These are phyloP conservation scores for Colletotrichum godetiae DNA, from an alignment of 2,329 filamentous ascomycete genomes.

Conservation along the genomic window DNA sequence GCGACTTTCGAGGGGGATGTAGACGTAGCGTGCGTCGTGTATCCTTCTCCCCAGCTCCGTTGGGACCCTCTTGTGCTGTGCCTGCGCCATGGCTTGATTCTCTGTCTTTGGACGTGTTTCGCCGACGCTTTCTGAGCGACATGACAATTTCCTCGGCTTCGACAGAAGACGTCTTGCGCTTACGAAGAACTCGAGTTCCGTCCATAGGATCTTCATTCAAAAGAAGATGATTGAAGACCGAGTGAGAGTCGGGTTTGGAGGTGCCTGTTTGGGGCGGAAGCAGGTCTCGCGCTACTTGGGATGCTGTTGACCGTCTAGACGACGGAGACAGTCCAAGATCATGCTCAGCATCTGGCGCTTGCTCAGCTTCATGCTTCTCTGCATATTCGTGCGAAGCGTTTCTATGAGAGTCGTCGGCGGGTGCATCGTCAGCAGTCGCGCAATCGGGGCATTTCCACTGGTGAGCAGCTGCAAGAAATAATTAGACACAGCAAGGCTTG, in stretches of 20 bases:
- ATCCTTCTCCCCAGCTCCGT: conserved; percentile 44
- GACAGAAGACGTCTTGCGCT: conserved; percentile 83
- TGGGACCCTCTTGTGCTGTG: conserved; percentile 44
- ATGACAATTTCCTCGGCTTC: conserved; percentile 68
- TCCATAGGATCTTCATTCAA: conserved; percentile 80
- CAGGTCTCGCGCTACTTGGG: conserved; percentile 77
- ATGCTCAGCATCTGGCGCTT: background rate
- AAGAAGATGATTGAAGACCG: conserved; percentile 79
- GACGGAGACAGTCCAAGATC: conserved; percentile 48
- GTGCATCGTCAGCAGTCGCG: background rate
- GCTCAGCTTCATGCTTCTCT: background rate
- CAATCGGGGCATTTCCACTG: conserved; percentile 66
- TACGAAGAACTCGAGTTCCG: conserved; percentile 81
- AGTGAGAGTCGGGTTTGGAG: conserved; percentile 77
- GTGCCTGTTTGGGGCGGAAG: conserved; percentile 75
- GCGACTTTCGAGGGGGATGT: conserved; percentile 54
- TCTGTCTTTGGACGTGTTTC: conserved; percentile 58
- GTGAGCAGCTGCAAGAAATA: conserved; percentile 48
- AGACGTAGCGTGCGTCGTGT: conserved; percentile 70
- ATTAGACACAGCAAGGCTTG: background rate
- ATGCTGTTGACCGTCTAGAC: conserved; percentile 66
- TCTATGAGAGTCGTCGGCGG: background rate
- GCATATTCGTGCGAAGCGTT: background rate
- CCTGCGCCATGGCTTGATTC: conserved; percentile 47
- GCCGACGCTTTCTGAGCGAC: conserved; percentile 65